phyloP scores from a whole-genome alignment of 768 basidiomycete genomes.

The Suillus variegatus region DNA sequence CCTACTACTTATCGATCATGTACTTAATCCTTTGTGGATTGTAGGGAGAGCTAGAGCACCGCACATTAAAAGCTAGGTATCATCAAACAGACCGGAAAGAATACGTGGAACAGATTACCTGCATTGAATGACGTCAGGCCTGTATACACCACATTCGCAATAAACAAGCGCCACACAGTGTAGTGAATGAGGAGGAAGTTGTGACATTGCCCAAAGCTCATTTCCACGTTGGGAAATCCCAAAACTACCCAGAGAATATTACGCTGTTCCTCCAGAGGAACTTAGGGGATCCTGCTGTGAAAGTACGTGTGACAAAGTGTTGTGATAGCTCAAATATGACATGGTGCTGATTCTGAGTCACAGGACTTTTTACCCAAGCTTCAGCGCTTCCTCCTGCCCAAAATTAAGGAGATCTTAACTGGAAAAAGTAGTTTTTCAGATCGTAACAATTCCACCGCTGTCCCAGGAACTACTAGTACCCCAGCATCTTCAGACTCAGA shows the following conservation, averaged over 20 bases:
- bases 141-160: neutral
- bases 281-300: conserved; percentile 30
- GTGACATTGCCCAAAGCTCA: conserved; percentile 10
- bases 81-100: conserved; percentile 6
- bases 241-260: neutral
- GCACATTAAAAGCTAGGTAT: conserved; percentile 12
- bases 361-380: conserved; percentile 14
- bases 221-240: conserved; percentile 19
- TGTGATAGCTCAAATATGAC: neutral
- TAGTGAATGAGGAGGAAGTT: neutral
- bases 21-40: neutral
- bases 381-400: conserved; percentile 11
- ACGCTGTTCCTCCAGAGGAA: conserved; percentile 7
- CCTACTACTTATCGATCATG: too few species aligned
- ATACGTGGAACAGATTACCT: neutral
- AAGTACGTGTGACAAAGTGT: neutral
- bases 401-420: conserved; percentile 11
- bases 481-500: neutral
- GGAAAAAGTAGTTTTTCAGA: conserved; percentile 20
- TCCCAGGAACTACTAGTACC: neutral
- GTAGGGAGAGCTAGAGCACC: conserved; percentile 21
- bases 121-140: neutral
- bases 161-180: neutral
- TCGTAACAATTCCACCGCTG: conserved; percentile 3
- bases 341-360: neutral